phyloP scores from a whole-genome alignment of 371 early-diverging fungal genomes.

The Basidiobolus heterosporus region DNA sequence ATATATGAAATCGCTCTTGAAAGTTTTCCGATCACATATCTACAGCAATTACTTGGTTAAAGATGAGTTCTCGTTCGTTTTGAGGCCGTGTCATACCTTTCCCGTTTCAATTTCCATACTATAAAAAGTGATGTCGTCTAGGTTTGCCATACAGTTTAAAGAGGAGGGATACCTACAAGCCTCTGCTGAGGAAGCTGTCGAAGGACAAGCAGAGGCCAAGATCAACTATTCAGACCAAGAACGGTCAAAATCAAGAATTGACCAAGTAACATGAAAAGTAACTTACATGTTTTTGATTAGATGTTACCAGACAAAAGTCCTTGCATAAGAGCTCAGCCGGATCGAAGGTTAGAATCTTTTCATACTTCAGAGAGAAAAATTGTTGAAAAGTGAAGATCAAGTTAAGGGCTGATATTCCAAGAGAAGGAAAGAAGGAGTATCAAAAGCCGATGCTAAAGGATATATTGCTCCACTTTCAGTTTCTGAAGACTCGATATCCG shows the following conservation, averaged over 20 bases:
- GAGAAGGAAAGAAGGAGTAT: neutral
- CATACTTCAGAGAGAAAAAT: conserved; percentile 3
- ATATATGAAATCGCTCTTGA: conserved; percentile 28
- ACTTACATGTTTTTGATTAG: conserved; percentile 4
- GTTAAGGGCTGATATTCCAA: conserved; percentile 1
- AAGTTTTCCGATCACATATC: neutral
- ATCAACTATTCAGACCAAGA: neutral
- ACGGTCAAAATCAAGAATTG: neutral
- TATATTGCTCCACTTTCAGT: conserved; percentile 2
- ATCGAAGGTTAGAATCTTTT: neutral
- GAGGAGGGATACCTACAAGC: conserved; percentile 21
- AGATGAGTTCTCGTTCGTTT: no score
- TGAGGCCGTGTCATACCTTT: conserved; percentile 12
- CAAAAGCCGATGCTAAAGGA: no score
- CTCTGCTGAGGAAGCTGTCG: conserved; percentile 8
- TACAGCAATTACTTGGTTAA: no score
- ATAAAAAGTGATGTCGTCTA: conserved; percentile 28
- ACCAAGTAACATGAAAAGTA: neutral
- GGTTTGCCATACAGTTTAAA: conserved; percentile 15
- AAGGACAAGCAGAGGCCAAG: conserved; percentile 1
- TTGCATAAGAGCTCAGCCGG: conserved; percentile 2
- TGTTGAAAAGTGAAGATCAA: conserved; percentile 1
- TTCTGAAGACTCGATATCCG: neutral
- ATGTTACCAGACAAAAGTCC: conserved; percentile 5
- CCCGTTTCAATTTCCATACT: conserved; percentile 27